Percentiles rank a stretch among this genome's conserved stretches.
Evolutionary conservation across 768 basidiomycete species (phyloP).

Genomic region (Paxillus ammoniavirescens): DNA sequence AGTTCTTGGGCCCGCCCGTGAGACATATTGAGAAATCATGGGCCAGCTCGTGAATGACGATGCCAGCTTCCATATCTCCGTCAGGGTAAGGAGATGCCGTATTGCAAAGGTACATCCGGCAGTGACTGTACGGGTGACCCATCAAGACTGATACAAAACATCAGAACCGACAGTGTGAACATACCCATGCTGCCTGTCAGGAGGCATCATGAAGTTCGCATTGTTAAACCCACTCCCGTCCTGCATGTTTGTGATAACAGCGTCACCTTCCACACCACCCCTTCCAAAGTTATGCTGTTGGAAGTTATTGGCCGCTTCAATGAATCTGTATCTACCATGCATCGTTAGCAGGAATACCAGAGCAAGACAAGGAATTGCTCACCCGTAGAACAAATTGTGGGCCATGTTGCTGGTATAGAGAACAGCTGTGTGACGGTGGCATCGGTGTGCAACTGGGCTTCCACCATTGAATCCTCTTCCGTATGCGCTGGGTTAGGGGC

Average conservation of each 20-base stretch:
- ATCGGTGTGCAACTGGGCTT: slow-evolving; percentile 84
- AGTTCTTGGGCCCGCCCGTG: slow-evolving; percentile 92
- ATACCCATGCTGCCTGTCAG: slow-evolving; percentile 76
- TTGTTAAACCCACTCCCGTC: slow-evolving; percentile 94
- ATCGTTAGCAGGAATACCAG: not conserved
- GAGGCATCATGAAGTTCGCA: slow-evolving; percentile 88
- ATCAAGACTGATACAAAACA: too few relatives aligned
- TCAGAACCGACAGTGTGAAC: slow-evolving; percentile 3
- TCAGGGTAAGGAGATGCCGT: slow-evolving; percentile 88
- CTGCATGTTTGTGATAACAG: slow-evolving; percentile 92
- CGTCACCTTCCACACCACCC: slow-evolving; percentile 85
- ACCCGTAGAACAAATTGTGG: slow-evolving; percentile 82
- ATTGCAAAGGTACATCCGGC: slow-evolving; percentile 98
- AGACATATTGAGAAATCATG: slow-evolving; percentile 93
- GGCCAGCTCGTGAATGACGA: slow-evolving; percentile 87
- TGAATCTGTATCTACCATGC: slow-evolving; percentile 76
- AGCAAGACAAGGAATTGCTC: slow-evolving; percentile 1
- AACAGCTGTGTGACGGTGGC: slow-evolving; percentile 85
- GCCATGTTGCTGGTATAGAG: slow-evolving; percentile 80
- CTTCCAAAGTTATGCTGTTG: slow-evolving; percentile 96
- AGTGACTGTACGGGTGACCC: slow-evolving; percentile 40
- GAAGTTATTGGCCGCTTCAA: slow-evolving; percentile 92
- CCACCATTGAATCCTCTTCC: slow-evolving; percentile 53
- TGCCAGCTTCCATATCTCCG: slow-evolving; percentile 94
- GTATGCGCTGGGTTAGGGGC: slow-evolving; percentile 56